These are phyloP conservation scores for Dendrobium officinale DNA, from an alignment of 106 monocot species.

Conservation along the genomic window DNA sequence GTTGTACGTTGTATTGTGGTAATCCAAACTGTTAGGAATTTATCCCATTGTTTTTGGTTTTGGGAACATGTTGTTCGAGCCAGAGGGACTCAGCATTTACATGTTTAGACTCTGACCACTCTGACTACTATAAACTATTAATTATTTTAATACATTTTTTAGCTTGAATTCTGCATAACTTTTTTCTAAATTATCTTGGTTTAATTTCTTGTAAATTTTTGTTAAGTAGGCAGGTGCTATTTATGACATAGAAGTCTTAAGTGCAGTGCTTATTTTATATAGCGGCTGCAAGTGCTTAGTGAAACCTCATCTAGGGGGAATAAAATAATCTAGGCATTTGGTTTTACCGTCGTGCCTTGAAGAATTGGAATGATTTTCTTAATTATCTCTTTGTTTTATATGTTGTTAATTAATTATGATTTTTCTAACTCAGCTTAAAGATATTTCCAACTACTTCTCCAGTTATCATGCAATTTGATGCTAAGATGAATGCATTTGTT, in stretches of 20 bases:
- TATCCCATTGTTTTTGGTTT: neutral
- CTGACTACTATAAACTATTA: neutral
- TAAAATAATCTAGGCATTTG: neutral
- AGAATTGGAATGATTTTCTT: neutral
- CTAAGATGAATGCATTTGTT: constrained; percentile 1
- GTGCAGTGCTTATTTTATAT: neutral
- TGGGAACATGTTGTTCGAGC: neutral
- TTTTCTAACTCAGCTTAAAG: neutral
- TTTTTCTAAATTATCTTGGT: neutral
- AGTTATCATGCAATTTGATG: neutral
- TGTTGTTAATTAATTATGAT: neutral
- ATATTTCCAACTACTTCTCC: neutral
- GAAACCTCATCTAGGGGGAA: neutral
- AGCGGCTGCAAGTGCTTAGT: neutral
- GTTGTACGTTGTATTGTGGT: neutral
- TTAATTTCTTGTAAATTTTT: neutral
- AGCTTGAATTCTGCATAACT: neutral
- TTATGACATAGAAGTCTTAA: neutral
- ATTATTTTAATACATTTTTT: neutral
- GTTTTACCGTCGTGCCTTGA: neutral
- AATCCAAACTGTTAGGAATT: neutral
- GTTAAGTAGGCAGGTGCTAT: neutral
- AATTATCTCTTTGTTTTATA: neutral
- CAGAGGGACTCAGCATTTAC: neutral
- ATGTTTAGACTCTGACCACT: neutral